Base-by-base conservation (phyloP, 441 rosid genomes). In the Oxalis stricta region DNA sequence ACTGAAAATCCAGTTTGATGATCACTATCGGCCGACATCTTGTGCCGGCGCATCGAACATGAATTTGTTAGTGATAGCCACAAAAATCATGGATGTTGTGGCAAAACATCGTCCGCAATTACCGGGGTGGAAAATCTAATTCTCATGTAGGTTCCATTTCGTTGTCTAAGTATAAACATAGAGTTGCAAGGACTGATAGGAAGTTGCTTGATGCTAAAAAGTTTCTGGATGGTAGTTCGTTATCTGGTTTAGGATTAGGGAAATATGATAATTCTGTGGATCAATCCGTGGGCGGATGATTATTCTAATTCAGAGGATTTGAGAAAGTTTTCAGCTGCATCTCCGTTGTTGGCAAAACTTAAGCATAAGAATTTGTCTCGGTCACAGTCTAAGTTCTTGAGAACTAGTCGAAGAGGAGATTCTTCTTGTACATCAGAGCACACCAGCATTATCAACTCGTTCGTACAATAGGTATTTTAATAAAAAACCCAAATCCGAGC, bases 381-480 rank as follows among this genome's bases (percentile, higher is more conserved):
- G 53, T 64, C 97, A 20, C 67, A 85, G 0, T 59, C 87, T 55
- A 77, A 59, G 26, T 56, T 84, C 11, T 40, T 84, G 65, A 82
- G 61, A 51, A 46, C 40, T 31, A 55, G 57, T 47, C 52, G 68
- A 48, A 80, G 69, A 57, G 96, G 73, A 39, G 93, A 76, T 59
- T 80, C 93, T 31, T 82, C 94, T 29, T 84, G 71, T 56, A 66
- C 75, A n/a, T 45, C 74, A 73, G 43, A 76, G 86, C 50, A 85
- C 98, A 7, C 98, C 98, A 1, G 89, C 94, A 42, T 64, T 91
- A 44, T 91, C 98, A 0, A 62, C 87, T 35, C 67, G 93, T 56
- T 85, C 98, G 18, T 85, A 65, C 42, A 79, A 73, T 20, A 66
- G 73, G 71, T 73, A 76, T 36, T 56, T 55, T 47, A 70, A 61